Base-by-base conservation (phyloP, 495 filamentous ascomycete species). In the Penicillium pancosmium region DNA sequence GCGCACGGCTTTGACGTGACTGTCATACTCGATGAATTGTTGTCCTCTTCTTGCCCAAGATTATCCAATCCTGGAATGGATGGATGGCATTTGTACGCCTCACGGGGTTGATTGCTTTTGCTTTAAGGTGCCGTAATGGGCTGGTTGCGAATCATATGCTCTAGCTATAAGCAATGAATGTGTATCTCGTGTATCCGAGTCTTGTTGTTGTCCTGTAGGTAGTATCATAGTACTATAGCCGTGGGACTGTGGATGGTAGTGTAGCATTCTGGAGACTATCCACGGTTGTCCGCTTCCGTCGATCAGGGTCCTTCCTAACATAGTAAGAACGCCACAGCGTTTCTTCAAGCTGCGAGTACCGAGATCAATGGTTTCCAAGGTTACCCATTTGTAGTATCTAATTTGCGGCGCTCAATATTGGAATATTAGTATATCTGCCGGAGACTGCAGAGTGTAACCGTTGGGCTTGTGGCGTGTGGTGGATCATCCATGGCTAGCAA, bases 141-240 rank as follows among this genome's bases (percentile, higher is more conserved):
- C 53, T n/a, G 16, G 52, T 56, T 52, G 52, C 51, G 47, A 52
- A 56, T 38, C 49, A 21, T 61, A 52, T 61, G 13, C 36, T 43
- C 43, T 55, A 60, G 52, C 44, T 54, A 44, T 44, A n/a, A 54
- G 44, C 47, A 46, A 46, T 46, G 41, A 46, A 46, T 19, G n/a
- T 46, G 12, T 21, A 46, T 21, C 41, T 46, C 18, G 41, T 46
- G 36, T 38, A n/a, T 36, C 27, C 19, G 19, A 21, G 19, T 2
- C 19, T 21, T 21, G 19, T 9, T 31, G 27, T 31, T 31, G 27
- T 8, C 8, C 6, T 31, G 23, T 23, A 23, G 23, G 23, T 23
- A 23, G 23, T 23, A 23, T 3, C 4, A 31, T 38, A n/a, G 11
- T 23, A 23, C 23, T 23, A 31, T 38, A n/a, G n/a, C 15, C 12